Percentiles rank a stretch among this genome's conserved stretches.
phyloP scores from a whole-genome alignment of 495 filamentous ascomycete genomes.

The Melanomma pulvis-pyrius region DNA sequence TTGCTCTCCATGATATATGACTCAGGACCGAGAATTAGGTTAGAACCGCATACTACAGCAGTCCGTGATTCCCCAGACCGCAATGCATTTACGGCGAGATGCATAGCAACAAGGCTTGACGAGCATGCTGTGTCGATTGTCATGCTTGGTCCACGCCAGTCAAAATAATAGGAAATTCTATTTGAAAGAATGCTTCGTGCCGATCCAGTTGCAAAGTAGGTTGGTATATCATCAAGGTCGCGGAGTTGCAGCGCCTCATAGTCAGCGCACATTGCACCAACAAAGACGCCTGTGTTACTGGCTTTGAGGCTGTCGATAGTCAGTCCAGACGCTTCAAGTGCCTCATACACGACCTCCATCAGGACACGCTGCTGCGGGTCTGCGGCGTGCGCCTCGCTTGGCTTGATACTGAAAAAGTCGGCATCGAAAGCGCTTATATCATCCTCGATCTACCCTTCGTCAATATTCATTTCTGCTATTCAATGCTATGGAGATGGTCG shows the following conservation, averaged over 20 bases:
- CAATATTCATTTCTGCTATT: no score
- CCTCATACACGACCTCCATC: conserved; percentile 16
- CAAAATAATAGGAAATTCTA: conserved; percentile 30
- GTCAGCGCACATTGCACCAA: conserved; percentile 6
- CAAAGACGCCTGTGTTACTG: conserved; percentile 6
- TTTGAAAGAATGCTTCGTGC: conserved; percentile 14
- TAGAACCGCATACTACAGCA: conserved; percentile 4
- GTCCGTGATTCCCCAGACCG: not conserved
- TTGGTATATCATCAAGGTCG: not conserved
- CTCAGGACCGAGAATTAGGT: conserved; percentile 11
- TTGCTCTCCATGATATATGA: not conserved
- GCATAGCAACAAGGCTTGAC: conserved; percentile 21
- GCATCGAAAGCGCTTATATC: not conserved
- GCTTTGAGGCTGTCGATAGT: not conserved
- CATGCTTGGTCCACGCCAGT: conserved; percentile 21
- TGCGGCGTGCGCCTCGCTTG: not conserved
- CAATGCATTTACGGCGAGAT: conserved; percentile 17
- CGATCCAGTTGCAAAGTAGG: conserved; percentile 6
- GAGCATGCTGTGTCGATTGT: conserved; percentile 31
- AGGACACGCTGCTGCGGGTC: conserved; percentile 24
- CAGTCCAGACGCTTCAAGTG: conserved; percentile 13
- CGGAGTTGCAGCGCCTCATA: not conserved
- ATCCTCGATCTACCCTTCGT: not conserved
- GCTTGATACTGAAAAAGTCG: not conserved
- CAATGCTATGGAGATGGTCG: no score